A percentile compares a stretch with the other conserved stretches of the same genome.
phyloP scores from a whole-genome alignment of 2,329 filamentous ascomycete genomes.

The Phialophora verrucosa region DNA sequence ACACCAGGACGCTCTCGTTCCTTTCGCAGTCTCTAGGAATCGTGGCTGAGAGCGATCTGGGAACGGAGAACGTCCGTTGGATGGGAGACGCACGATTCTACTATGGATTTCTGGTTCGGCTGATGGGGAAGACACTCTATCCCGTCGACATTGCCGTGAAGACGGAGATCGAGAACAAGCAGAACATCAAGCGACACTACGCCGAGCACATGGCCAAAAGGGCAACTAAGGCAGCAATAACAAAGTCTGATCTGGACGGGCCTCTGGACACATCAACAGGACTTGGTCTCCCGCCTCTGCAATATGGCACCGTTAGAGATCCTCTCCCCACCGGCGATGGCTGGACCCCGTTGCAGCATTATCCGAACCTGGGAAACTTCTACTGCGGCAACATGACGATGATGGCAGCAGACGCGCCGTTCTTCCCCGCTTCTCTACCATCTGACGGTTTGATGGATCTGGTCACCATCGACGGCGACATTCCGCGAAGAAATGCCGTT shows the following conservation, averaged over 20 bases:
- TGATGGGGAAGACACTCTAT: conserved; percentile 78
- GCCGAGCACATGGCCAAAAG: conserved; percentile 53
- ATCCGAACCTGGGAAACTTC: conserved; percentile 85
- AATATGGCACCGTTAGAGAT: conserved; percentile 80
- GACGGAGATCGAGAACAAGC: conserved; percentile 77
- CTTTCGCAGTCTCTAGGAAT: conserved; percentile 89
- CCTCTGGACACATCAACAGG: conserved; percentile 39
- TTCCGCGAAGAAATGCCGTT: conserved; percentile 69
- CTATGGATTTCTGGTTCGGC: conserved; percentile 77
- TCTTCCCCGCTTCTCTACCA: conserved; percentile 83
- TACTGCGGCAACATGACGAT: conserved; percentile 95
- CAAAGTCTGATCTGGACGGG: conserved; percentile 43
- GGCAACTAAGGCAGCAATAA: conserved; percentile 49
- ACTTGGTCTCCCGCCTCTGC: conserved; percentile 71
- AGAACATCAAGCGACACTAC: conserved; percentile 75
- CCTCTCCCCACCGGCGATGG: conserved; percentile 72
- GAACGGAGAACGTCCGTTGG: conserved; percentile 89
- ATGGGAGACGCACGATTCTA: conserved; percentile 88
- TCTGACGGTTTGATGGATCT: conserved; percentile 87
- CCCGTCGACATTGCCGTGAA: conserved; percentile 89
- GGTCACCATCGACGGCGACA: conserved; percentile 76
- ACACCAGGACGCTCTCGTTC: conserved; percentile 78
- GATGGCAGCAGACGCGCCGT: conserved; percentile 84
- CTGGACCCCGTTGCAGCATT: conserved; percentile 72
- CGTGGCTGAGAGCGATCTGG: conserved; percentile 86